phyloP scores from a whole-genome alignment of 345 rosid species.

The Sisymbrium irio region DNA sequence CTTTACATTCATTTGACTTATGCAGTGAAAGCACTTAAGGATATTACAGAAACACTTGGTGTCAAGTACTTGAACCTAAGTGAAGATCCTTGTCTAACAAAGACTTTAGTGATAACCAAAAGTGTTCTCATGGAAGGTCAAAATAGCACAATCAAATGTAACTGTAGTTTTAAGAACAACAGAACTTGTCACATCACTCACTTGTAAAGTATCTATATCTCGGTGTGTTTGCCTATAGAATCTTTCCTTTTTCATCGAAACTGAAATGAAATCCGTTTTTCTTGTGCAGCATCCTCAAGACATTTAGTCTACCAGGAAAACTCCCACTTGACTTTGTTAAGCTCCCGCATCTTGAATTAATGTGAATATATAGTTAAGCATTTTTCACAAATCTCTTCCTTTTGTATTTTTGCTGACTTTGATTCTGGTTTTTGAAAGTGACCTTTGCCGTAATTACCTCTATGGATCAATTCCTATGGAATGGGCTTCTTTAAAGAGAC shows the following conservation, averaged over 20 bases:
- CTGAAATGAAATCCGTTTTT: background rate
- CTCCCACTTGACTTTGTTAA: no score
- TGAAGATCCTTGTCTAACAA: constrained; percentile 38
- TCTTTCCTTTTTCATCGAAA: background rate
- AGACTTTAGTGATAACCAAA: constrained; percentile 29
- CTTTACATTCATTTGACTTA: no score
- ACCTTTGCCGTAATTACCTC: no score
- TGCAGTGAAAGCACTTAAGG: background rate
- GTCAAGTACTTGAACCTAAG: constrained; percentile 24
- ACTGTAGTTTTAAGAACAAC: constrained; percentile 24
- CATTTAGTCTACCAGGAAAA: no score
- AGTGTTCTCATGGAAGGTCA: constrained; percentile 17
- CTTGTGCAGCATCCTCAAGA: no score
- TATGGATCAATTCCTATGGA: no score
- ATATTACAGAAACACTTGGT: constrained; percentile 13
- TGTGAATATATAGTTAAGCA: background rate
- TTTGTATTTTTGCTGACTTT: background rate
- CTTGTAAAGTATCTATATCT: constrained; percentile 4
- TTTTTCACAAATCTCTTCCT: background rate
- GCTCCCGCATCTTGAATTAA: no score
- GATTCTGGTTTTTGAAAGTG: background rate
- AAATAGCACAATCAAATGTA: constrained; percentile 32
- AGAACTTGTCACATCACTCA: constrained; percentile 31
- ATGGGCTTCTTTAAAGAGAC: no score
- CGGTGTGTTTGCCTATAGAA: background rate